Evolutionary conservation across 2,329 filamentous ascomycete genomes (phyloP), one percentile per base, ranked within the genome.

Genomic region (Calonectria pseudoturangicola): DNA sequence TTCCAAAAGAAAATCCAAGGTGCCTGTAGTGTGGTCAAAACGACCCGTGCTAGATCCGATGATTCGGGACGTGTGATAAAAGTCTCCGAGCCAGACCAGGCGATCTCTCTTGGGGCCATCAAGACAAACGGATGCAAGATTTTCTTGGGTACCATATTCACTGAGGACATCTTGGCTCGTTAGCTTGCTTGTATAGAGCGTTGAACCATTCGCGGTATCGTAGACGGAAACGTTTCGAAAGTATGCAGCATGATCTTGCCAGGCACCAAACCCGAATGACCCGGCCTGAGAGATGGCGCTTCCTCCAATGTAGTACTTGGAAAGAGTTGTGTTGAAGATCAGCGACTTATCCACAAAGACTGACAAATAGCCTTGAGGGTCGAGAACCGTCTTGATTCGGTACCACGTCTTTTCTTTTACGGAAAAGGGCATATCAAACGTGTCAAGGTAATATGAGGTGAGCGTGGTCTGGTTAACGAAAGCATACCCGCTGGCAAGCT

Each of bases 71-170:
- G 67, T 70, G 47, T 70, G 67, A 15, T 64, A 64, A 10, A 70
- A 70, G 15, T 70, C 58, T 10, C 67, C 67, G 13, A 70, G 36
- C 67, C 47, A 70, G 13, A 70, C 58, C 2, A 64, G 36, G 6
- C 67, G 56, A 45, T 70, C 67, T 27, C 67, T 51, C 58, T 70
- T 70, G n/a, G 67, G 58, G 16, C 67, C 67, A 56, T 70, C 67
- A 13, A 70, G 58, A 25, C 67, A 70, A 18, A 64, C 56, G 7
- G 67, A 47, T 7, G 47, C 67, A 13, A 65, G 39, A 13, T 58
- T 70, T 2, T 30, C 16, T 1, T 33, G 30, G 18, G 48, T 56
- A 10, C 58, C 58, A 33, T 65, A 65, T 10, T 70, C 58, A 12
- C 8, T 8, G 15, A 65, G 18, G 4, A 70, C 67, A 13, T 65